Evolutionary conservation across 2,329 filamentous ascomycete genomes (phyloP), one percentile per base, ranked within the genome.

Genomic region (Coniochaeta sp.): DNA sequence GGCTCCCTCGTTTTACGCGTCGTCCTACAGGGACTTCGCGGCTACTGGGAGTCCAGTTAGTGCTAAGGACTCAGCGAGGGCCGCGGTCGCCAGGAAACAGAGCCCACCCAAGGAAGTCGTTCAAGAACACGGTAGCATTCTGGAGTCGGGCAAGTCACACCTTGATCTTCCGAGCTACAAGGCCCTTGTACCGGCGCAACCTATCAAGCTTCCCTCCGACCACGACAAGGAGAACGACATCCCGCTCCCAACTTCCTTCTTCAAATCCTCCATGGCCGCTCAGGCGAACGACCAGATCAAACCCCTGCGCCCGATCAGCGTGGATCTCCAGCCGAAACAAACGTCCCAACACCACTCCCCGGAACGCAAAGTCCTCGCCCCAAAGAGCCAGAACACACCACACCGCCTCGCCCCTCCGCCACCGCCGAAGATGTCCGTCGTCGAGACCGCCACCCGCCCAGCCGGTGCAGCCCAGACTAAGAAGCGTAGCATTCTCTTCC

Each of bases 361-460:
- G 0, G 80, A 82, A 40, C 70, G 82, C 56, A 81, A 77, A 52
- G 77, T 78, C 2, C 65, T 86, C 26, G 71, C 76, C 10, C 63
- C 72, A 1, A 72, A 83, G 52, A 79, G 70, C 57, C 75, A 77
- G 52, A 85, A 84, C 58, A 96, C 90, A 4, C 91, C 91, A 10
- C 87, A 83, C 61, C 78, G 91, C 58, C 79, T 87, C 20, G 89
- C 89, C 1, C 86, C 86, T 2, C 82, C 77, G 0, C 86, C 83
- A 0, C 92, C 92, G 3, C 92, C 94, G 1, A 97, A 96, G 68
- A 97, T 97, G 92, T 94, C 89, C 1, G 87, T 96, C 7, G 73
- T 96, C n/a, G 91, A 97, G 58, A 86, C 91, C 3, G 92, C 91
- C 2, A 96, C 92, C 1, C 83, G 87, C 1, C 85, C 85, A 10